phyloP scores from a whole-genome alignment of 2,329 filamentous ascomycete genomes.

The Aplosporella prunicola region DNA sequence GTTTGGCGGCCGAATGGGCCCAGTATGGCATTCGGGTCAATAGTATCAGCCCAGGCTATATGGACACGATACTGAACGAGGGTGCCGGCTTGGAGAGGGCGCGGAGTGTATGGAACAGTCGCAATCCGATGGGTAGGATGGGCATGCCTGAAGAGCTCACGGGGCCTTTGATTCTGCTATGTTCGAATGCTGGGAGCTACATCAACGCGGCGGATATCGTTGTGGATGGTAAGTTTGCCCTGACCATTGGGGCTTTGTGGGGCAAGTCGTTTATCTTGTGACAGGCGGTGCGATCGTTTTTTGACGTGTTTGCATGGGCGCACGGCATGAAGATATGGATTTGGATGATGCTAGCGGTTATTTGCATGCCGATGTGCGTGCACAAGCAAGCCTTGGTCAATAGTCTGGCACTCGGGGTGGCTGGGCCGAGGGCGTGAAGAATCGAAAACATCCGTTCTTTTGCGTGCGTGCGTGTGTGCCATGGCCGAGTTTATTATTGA shows the following conservation, averaged over 20 bases:
- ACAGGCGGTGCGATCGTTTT: slow-evolving; percentile 8
- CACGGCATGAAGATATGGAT: too few species aligned
- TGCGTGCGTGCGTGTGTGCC: too few species aligned
- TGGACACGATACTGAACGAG: slow-evolving; percentile 67
- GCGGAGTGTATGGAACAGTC: slow-evolving; percentile 46
- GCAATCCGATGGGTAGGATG: slow-evolving; percentile 58
- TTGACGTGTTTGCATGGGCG: not conserved
- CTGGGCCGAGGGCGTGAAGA: too few species aligned
- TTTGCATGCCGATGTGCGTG: too few species aligned
- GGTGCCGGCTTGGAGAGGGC: slow-evolving; percentile 48
- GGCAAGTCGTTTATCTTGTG: too few species aligned
- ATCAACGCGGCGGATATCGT: slow-evolving; percentile 60
- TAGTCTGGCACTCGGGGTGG: too few species aligned
- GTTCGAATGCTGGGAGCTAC: slow-evolving; percentile 54
- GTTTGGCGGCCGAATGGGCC: slow-evolving; percentile 65
- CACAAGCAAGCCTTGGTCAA: too few species aligned
- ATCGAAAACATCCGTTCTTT: too few species aligned
- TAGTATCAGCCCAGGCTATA: slow-evolving; percentile 62
- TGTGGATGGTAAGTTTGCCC: slow-evolving; percentile 47
- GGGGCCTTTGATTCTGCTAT: slow-evolving; percentile 52
- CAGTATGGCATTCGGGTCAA: slow-evolving; percentile 62
- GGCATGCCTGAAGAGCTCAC: slow-evolving; percentile 53
- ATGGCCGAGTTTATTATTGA: slow-evolving; percentile 4
- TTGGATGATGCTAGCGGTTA: too few species aligned
- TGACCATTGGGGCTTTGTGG: too few species aligned